Conservation (phyloP, 2,329 filamentous ascomycete species). For the Didymella pinodella region DNA sequence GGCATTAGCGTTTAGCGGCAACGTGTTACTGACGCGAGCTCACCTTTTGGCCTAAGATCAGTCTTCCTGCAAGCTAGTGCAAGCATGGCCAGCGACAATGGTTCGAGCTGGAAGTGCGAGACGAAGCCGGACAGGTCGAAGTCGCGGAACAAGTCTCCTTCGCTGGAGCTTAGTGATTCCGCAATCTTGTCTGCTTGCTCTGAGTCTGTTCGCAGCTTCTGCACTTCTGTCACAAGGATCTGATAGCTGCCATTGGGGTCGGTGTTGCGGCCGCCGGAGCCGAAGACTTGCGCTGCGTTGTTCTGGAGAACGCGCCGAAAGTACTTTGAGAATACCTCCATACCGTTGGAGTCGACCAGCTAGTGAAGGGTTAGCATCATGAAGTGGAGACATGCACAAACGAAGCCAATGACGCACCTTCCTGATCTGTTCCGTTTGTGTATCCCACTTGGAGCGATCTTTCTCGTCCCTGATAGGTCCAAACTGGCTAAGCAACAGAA, state of each 20-base stretch:
- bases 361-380: constrained; percentile 52
- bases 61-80: constrained; percentile 85
- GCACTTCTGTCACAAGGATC: constrained; percentile 82
- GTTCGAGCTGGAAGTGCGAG: constrained; percentile 93
- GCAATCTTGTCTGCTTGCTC: constrained; percentile 90
- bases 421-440: constrained; percentile 87
- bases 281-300: constrained; percentile 92
- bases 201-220: constrained; percentile 80
- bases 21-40: constrained; percentile 25
- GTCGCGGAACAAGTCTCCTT: constrained; percentile 92
- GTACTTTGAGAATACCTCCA: constrained; percentile 98
- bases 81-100: constrained; percentile 84
- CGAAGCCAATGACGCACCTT: constrained; percentile 68
- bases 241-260: constrained; percentile 84
- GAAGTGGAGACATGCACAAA: constrained; percentile 13
- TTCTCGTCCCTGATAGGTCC: constrained; percentile 90
- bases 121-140: constrained; percentile 96
- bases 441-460: constrained; percentile 89
- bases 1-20: constrained; percentile 28
- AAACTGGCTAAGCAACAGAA: constrained; percentile 79
- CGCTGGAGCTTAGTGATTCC: constrained; percentile 87
- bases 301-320: constrained; percentile 90
- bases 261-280: constrained; percentile 74
- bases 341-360: constrained; percentile 97
- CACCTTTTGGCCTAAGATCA: constrained; percentile 91